Evolutionary conservation across 2,329 filamentous ascomycete genomes (phyloP).

Genomic region (Alternaria arborescens): DNA sequence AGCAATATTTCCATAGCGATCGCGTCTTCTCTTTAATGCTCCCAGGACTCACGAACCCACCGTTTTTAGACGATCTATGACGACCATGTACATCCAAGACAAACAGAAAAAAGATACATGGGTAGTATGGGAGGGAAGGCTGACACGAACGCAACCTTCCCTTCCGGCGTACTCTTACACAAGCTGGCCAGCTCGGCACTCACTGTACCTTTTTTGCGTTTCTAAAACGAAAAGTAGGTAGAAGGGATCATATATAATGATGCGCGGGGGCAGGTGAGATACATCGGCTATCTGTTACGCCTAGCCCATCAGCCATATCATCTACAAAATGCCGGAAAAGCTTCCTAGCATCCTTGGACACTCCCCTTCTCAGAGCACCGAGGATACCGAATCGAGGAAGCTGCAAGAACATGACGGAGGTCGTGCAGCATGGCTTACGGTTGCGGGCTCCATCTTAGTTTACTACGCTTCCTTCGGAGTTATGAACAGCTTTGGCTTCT

Average conservation of each 20-base stretch:
- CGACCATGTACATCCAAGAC: slow-evolving; percentile 6
- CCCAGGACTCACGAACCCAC: slow-evolving; percentile 1
- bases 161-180: neutral
- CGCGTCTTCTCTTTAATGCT: neutral
- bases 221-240: neutral
- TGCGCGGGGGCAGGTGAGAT: slow-evolving; percentile 2
- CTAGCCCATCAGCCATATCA: slow-evolving; percentile 4
- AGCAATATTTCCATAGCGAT: neutral
- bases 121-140: neutral
- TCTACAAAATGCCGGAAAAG: slow-evolving; percentile 26
- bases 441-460: slow-evolving; percentile 48
- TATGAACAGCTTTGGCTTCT: slow-evolving; percentile 56
- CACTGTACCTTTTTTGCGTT: neutral
- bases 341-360: slow-evolving; percentile 13
- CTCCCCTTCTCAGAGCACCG: slow-evolving; percentile 21
- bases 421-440: slow-evolving; percentile 43
- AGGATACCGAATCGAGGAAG: slow-evolving; percentile 36
- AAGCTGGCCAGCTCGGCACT: neutral
- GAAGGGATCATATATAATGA: slow-evolving; percentile 14
- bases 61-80: neutral
- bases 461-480: slow-evolving; percentile 53
- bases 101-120: slow-evolving; percentile 4
- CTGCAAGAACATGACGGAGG: slow-evolving; percentile 28
- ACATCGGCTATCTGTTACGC: slow-evolving; percentile 5
- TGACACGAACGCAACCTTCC: slow-evolving; percentile 10